phyloP scores from a whole-genome alignment of 2,329 filamentous ascomycete species.

The Talaromyces sp. region DNA sequence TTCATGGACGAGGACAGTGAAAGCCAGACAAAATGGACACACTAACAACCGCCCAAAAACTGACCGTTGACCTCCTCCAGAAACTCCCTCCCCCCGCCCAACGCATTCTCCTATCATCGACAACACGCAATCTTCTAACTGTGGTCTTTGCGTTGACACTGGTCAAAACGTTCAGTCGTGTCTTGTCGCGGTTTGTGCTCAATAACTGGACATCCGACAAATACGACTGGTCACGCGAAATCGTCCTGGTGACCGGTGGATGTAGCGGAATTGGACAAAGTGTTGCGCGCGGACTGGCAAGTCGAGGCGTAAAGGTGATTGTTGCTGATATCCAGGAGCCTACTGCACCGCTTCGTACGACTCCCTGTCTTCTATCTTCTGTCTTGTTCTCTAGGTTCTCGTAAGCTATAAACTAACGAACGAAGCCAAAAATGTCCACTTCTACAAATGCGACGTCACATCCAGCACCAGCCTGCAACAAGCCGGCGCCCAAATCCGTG shows the following conservation, averaged over 20 bases:
- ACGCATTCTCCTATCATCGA: slow-evolving; percentile 22
- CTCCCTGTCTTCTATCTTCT: too few relatives aligned
- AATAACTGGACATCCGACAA: slow-evolving; percentile 28
- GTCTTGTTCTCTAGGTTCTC: background rate
- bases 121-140: slow-evolving; percentile 25
- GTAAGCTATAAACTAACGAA: background rate
- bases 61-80: background rate
- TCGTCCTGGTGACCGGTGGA: slow-evolving; percentile 35
- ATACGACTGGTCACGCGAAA: slow-evolving; percentile 26
- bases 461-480: slow-evolving; percentile 27
- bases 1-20: too few relatives aligned
- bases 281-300: slow-evolving; percentile 29
- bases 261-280: slow-evolving; percentile 37
- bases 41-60: background rate
- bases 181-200: slow-evolving; percentile 16
- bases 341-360: slow-evolving; percentile 25
- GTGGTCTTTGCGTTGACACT: slow-evolving; percentile 23
- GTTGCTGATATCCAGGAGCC: slow-evolving; percentile 37
- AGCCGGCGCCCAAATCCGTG: slow-evolving; percentile 36
- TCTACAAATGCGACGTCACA: slow-evolving; percentile 38
- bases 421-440: slow-evolving; percentile 29
- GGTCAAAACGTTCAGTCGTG: slow-evolving; percentile 26
- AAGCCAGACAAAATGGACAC: background rate
- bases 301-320: slow-evolving; percentile 28
- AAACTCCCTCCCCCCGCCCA: slow-evolving; percentile 27